phyloP scores from a whole-genome alignment of 148 eudicot species.

The Rhododendron simsii region DNA sequence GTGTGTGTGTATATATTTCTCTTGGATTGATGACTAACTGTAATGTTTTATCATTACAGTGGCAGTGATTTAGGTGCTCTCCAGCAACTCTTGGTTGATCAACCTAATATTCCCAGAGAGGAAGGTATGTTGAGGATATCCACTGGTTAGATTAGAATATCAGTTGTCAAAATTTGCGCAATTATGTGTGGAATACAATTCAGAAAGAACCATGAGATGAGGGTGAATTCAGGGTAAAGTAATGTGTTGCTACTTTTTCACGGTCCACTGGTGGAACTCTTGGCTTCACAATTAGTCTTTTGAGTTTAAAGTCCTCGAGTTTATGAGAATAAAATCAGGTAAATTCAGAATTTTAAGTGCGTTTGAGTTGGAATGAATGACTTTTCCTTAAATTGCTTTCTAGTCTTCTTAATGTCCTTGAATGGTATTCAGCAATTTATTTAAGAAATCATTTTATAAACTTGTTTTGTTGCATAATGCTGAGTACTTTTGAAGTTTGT shows the following conservation, averaged over 20 bases:
- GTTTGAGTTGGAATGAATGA: not conserved
- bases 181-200: not conserved
- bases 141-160: not conserved
- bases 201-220: not conserved
- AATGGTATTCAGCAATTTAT: not conserved
- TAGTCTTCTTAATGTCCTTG: not conserved
- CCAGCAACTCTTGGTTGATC: conserved; percentile 75
- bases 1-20: not conserved
- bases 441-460: not conserved
- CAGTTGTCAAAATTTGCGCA: not conserved
- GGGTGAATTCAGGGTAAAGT: not conserved
- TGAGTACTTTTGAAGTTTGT: not conserved
- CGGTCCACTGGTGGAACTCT: not conserved
- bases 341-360: not conserved
- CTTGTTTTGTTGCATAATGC: not conserved
- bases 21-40: not conserved
- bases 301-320: not conserved
- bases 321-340: not conserved
- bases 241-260: not conserved
- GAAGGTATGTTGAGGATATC: conserved; percentile 44
- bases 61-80: conserved; percentile 59
- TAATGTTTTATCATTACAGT: conserved; percentile 26
- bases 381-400: not conserved
- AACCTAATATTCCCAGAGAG: conserved; percentile 73
- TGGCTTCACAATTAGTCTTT: not conserved